Evolutionary conservation across 352 stramenopile genomes (phyloP).

Genomic region (Phytophthora tentaculata): DNA sequence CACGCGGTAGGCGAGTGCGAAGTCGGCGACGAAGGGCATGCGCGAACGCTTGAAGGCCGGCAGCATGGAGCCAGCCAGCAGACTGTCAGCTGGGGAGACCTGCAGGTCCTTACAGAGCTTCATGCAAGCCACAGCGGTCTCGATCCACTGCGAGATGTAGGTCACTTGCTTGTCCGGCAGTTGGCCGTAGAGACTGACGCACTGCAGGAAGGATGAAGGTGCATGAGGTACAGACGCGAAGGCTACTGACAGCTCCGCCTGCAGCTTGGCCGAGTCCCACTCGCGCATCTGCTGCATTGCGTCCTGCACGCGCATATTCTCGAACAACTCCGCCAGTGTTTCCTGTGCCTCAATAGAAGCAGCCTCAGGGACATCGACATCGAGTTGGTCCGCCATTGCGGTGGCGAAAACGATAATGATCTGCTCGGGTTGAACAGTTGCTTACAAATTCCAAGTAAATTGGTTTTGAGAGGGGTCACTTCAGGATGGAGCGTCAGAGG

Average conservation of each 20-base stretch:
- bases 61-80: constrained; percentile 54
- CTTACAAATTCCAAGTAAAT: constrained; percentile 31
- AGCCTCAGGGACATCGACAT: background rate
- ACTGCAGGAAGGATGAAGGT: constrained; percentile 50
- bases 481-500: constrained; percentile 16
- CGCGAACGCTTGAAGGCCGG: constrained; percentile 40
- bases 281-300: constrained; percentile 40
- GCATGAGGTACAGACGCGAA: constrained; percentile 38
- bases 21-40: constrained; percentile 47
- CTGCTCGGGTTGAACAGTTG: constrained; percentile 3
- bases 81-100: constrained; percentile 39
- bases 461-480: constrained; percentile 14
- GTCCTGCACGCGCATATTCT: constrained; percentile 27
- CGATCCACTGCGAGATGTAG: constrained; percentile 29
- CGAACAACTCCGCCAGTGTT: constrained; percentile 45
- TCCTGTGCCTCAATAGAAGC: constrained; percentile 11
- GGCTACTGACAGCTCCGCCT: constrained; percentile 41
- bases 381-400: constrained; percentile 11
- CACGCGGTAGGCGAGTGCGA: constrained; percentile 52
- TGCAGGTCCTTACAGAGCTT: constrained; percentile 18
- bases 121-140: constrained; percentile 29
- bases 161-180: constrained; percentile 33
- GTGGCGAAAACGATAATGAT: constrained; percentile 10
- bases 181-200: constrained; percentile 36
- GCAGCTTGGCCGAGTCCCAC: constrained; percentile 41